A percentile compares a stretch with the other conserved stretches of the same genome.
Conservation (phyloP, 495 filamentous ascomycete genomes). For the Hypoxylon subgilvum region DNA sequence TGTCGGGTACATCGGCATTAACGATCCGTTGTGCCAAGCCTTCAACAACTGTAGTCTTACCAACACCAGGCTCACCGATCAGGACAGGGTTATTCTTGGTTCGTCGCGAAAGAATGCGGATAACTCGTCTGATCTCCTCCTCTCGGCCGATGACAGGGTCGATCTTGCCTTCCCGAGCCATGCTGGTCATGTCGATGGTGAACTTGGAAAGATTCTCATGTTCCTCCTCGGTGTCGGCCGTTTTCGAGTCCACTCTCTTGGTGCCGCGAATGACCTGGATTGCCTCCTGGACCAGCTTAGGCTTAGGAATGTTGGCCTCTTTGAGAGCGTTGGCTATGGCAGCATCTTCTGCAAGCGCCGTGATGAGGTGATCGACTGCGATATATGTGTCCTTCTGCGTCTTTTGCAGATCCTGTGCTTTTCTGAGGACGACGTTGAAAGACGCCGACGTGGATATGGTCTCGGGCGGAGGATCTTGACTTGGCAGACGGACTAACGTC, state of each 20-base stretch:
- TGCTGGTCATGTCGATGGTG: conserved; percentile 94
- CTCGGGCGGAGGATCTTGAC: conserved; percentile 93
- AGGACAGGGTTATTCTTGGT: conserved; percentile 99
- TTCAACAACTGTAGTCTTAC: conserved; percentile 97
- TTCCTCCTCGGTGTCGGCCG: conserved; percentile 86
- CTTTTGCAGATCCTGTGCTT: conserved; percentile 88
- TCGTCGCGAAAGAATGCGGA: conserved; percentile 88
- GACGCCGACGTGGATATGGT: conserved; percentile 77
- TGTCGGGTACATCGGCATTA: conserved; percentile 93
- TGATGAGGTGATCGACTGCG: conserved; percentile 91
- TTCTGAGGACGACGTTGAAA: conserved; percentile 79
- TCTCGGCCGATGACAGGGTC: conserved; percentile 97
- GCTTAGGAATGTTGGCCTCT: conserved; percentile 89
- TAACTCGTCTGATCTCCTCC: conserved; percentile 92
- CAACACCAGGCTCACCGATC: conserved; percentile 93
- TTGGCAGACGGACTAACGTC: conserved; percentile 83
- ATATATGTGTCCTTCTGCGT: conserved; percentile 95
- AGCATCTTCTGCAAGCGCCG: conserved; percentile 77
- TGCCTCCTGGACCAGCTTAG: conserved; percentile 85
- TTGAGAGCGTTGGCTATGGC: conserved; percentile 73
- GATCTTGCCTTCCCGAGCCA: conserved; percentile 95
- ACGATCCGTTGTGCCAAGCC: conserved; percentile 95
- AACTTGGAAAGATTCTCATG: conserved; percentile 96
- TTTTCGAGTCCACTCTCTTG: conserved; percentile 89
- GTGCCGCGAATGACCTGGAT: conserved; percentile 90